Evolutionary conservation across 2,329 filamentous ascomycete species (phyloP).

Genomic region (Aspergillus ruber): DNA sequence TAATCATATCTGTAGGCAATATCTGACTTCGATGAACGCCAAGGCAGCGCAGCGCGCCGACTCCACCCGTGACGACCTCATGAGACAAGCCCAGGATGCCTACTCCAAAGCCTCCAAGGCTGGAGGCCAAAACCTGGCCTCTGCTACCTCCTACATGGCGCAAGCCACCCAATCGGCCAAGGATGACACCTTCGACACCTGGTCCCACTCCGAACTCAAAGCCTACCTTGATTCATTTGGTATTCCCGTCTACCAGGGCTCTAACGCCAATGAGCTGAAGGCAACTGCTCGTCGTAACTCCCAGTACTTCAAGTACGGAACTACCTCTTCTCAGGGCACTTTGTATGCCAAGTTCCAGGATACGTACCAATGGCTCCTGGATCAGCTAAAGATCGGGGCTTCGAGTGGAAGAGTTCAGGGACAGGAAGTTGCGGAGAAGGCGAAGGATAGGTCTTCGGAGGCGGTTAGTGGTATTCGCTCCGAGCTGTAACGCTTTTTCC

Average conservation of each 20-base stretch:
- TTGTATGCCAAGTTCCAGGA: slow-evolving; percentile 57
- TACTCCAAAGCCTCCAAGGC: slow-evolving; percentile 43
- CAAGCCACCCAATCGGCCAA: slow-evolving; percentile 61
- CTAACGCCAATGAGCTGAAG: slow-evolving; percentile 61
- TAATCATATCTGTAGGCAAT: slow-evolving; percentile 34
- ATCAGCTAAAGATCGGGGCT: slow-evolving; percentile 45
- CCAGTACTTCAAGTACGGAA: slow-evolving; percentile 72
- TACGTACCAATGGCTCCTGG: slow-evolving; percentile 42
- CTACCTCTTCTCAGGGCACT: slow-evolving; percentile 58
- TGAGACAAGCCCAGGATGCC: slow-evolving; percentile 48
- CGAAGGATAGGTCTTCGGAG: slow-evolving; percentile 43
- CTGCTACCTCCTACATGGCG: slow-evolving; percentile 64
- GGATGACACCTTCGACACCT: slow-evolving; percentile 62
- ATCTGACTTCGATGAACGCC: slow-evolving; percentile 42
- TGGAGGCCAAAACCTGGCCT: slow-evolving; percentile 48
- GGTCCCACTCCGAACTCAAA: slow-evolving; percentile 67
- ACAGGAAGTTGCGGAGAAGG: slow-evolving; percentile 43
- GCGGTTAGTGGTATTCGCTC: slow-evolving; percentile 37
- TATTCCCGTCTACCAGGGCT: slow-evolving; percentile 61
- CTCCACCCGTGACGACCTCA: slow-evolving; percentile 65
- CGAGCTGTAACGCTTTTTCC: slow-evolving; percentile 21
- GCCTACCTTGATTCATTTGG: slow-evolving; percentile 74
- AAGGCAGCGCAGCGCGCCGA: slow-evolving; percentile 57
- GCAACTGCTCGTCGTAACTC: slow-evolving; percentile 66
- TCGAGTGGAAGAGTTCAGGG: slow-evolving; percentile 42